These are phyloP conservation scores for Lentinula sp. DNA, from an alignment of 768 basidiomycete species.

Conservation along the genomic window DNA sequence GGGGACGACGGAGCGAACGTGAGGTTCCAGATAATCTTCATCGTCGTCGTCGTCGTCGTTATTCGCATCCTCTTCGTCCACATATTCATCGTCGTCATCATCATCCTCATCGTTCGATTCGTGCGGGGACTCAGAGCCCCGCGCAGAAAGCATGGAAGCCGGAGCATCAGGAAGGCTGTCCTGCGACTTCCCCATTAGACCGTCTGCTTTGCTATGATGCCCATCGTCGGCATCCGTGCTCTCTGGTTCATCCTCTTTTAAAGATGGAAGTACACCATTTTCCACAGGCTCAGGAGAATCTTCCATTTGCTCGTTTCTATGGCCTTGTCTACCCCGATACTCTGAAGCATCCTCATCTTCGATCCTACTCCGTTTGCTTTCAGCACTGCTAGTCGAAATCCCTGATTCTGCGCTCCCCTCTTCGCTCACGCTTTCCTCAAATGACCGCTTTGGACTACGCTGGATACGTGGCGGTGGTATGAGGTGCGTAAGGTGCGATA, in stretches of 20 bases:
- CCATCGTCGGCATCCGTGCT: slow-evolving; percentile 7
- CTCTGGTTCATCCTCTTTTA: not conserved
- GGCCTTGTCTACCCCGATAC: not conserved
- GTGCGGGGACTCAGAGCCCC: slow-evolving; percentile 4
- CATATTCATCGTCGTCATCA: slow-evolving; percentile 14
- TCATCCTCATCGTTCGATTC: slow-evolving; percentile 6
- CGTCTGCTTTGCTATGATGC: slow-evolving; percentile 4
- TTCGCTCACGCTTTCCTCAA: slow-evolving; percentile 40
- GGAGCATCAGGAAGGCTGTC: not conserved
- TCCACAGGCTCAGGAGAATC: not conserved
- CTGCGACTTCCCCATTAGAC: not conserved
- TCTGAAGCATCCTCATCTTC: not conserved
- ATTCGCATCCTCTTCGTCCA: slow-evolving; percentile 13
- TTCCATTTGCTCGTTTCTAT: not conserved
- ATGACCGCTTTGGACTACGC: slow-evolving; percentile 53
- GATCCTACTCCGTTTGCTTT: slow-evolving; percentile 6
- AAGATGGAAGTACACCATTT: not conserved
- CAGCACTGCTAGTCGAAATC: not conserved
- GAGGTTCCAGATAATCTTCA: slow-evolving; percentile 11
- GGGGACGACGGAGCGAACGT: slow-evolving; percentile 1
- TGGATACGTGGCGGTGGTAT: slow-evolving; percentile 24
- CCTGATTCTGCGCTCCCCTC: slow-evolving; percentile 15
- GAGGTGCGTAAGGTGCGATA: slow-evolving; percentile 14
- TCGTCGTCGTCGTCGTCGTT: slow-evolving; percentile 12
- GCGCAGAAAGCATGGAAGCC: not conserved